phyloP scores from a whole-genome alignment of 306 rosid genomes.

The Begonia peltatifolia region DNA sequence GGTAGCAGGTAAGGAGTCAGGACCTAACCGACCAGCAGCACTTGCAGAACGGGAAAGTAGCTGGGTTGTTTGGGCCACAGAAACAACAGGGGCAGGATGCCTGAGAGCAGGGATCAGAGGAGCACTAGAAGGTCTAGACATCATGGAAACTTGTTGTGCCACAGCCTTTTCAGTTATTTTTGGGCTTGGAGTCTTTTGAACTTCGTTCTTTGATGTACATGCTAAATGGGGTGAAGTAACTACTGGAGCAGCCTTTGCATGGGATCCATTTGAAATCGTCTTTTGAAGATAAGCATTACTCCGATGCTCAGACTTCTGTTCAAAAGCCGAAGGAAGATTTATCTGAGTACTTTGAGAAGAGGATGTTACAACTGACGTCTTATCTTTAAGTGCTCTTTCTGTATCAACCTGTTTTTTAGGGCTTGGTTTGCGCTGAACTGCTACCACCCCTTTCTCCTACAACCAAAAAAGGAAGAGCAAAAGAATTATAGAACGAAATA shows the following conservation, averaged over 20 bases:
- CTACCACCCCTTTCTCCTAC: constrained; percentile 44
- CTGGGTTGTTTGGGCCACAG: constrained; percentile 60
- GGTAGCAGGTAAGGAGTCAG: constrained; percentile 64
- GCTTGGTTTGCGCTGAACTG: constrained; percentile 38
- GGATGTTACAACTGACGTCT: constrained; percentile 33
- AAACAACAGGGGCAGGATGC: constrained; percentile 59
- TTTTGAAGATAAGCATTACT: constrained; percentile 23
- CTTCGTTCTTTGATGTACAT: constrained; percentile 40
- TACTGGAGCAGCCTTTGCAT: constrained; percentile 30
- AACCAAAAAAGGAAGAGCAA: not conserved
- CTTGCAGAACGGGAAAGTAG: constrained; percentile 70
- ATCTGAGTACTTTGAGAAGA: constrained; percentile 33
- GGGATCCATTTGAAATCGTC: constrained; percentile 26
- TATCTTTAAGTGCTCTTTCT: constrained; percentile 47
- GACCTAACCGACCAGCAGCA: constrained; percentile 84
- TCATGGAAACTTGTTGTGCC: constrained; percentile 33
- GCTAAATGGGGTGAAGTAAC: constrained; percentile 27
- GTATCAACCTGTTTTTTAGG: constrained; percentile 38
- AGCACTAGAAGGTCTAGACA: constrained; percentile 83
- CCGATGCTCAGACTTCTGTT: constrained; percentile 31
- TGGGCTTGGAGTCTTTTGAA: constrained; percentile 31
- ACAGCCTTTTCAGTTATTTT: constrained; percentile 41
- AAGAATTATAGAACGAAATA: no score
- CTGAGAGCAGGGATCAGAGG: constrained; percentile 72
- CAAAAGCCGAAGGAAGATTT: constrained; percentile 21